Conservation (phyloP, 768 basidiomycete genomes). For the Lentinula edodes region DNA sequence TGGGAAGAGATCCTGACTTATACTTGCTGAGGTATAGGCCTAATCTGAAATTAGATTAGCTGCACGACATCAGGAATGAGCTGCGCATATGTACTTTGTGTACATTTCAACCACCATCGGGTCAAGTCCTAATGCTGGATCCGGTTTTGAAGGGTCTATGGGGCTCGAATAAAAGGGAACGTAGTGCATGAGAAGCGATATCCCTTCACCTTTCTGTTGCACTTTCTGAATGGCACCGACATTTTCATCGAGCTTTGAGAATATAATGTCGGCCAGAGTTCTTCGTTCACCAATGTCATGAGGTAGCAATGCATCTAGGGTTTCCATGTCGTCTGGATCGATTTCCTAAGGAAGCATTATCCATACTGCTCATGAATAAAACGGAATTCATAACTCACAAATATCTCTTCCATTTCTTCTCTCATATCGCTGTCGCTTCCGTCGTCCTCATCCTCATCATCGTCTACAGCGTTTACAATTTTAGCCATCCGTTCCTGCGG, state of each 20-base stretch:
- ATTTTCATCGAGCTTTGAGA: conserved; percentile 76
- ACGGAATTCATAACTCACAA: conserved; percentile 36
- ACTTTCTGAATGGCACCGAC: conserved; percentile 55
- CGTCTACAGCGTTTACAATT: conserved; percentile 35
- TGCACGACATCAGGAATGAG: too few species aligned
- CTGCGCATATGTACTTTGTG: conserved; percentile 60
- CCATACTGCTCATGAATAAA: not conserved
- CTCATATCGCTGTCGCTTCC: conserved; percentile 31
- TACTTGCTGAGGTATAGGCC: conserved; percentile 82
- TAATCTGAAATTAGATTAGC: conserved; percentile 44
- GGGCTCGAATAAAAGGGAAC: not conserved
- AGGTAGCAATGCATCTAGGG: conserved; percentile 78
- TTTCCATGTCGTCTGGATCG: conserved; percentile 82
- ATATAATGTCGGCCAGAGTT: conserved; percentile 96
- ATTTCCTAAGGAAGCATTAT: conserved; percentile 56
- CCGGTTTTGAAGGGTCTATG: conserved; percentile 49
- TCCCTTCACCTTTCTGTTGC: conserved; percentile 39
- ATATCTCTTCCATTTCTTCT: conserved; percentile 50
- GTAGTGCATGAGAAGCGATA: not conserved
- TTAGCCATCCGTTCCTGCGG: conserved; percentile 30
- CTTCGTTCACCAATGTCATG: conserved; percentile 67
- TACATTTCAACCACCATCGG: conserved; percentile 92
- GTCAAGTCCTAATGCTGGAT: conserved; percentile 85
- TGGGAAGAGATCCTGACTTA: conserved; percentile 91
- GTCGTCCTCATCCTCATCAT: conserved; percentile 32